Conservation (phyloP, 2,329 filamentous ascomycete species). For the Cryphonectria parasitica region DNA sequence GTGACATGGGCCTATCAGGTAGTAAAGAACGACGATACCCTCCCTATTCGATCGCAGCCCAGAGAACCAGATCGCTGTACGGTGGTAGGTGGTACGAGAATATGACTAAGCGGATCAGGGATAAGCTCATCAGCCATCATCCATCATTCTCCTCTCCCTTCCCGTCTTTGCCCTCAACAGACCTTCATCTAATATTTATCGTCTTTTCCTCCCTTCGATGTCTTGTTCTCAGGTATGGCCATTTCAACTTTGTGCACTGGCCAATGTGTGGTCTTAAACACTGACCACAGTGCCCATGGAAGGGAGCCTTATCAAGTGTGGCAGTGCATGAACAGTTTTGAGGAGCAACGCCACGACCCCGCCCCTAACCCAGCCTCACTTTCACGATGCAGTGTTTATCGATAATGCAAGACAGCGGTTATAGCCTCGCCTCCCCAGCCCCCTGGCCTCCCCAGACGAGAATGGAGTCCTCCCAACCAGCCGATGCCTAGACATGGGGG, state of each 20-base stretch:
- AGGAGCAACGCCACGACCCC: neutral
- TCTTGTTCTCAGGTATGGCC: neutral
- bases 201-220: neutral
- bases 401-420: conserved; percentile 13
- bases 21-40: neutral
- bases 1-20: neutral
- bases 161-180: neutral
- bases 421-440: conserved; percentile 13
- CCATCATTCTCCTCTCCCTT: neutral
- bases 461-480: conserved; percentile 24
- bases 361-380: conserved; percentile 21
- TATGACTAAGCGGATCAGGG: neutral
- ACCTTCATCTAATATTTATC: neutral
- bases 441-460: conserved; percentile 17
- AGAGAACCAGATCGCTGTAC: neutral
- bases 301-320: conserved; percentile 11
- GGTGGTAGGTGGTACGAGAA: neutral
- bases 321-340: conserved; percentile 5
- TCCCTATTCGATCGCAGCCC: neutral
- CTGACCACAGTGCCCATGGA: neutral
- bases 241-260: neutral
- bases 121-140: neutral
- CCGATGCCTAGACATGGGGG: conserved; percentile 19
- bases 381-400: conserved; percentile 14
- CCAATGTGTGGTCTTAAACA: neutral